A percentile compares a stretch with the other conserved stretches of the same genome.
Evolutionary conservation across 148 eudicot genomes (phyloP).

Genomic region (Beta vulgaris): DNA sequence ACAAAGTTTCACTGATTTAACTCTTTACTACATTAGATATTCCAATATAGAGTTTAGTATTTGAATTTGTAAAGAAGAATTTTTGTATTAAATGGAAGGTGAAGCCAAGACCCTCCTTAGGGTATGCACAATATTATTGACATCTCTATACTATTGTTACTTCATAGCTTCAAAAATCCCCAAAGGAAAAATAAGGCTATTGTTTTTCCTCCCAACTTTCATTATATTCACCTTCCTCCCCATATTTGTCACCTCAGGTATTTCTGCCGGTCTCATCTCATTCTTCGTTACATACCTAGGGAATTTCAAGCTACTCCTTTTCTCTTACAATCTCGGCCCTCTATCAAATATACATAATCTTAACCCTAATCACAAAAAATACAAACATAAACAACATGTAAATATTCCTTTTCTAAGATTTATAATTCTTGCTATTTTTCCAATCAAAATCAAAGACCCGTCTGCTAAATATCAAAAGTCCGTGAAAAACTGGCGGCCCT

Average conservation of each 20-base stretch:
- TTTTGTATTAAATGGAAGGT: conserved; percentile 23
- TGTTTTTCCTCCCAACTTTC: conserved; percentile 34
- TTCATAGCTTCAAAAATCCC: conserved; percentile 26
- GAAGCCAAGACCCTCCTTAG: conserved; percentile 32
- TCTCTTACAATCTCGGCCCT: conserved; percentile 25
- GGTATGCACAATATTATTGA: conserved; percentile 34
- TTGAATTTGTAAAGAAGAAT: no score
- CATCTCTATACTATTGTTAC: conserved; percentile 36
- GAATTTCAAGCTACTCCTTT: conserved; percentile 44
- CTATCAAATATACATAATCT: background rate
- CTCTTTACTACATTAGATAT: no score
- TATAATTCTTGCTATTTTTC: conserved; percentile 10
- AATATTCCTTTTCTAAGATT: conserved; percentile 17
- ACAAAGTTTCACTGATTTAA: no score
- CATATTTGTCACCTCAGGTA: conserved; percentile 27
- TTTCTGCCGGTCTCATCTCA: conserved; percentile 16
- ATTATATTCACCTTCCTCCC: conserved; percentile 37
- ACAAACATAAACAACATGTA: background rate
- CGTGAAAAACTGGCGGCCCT: conserved; percentile 21
- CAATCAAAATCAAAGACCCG: conserved; percentile 22
- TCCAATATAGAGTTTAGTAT: no score
- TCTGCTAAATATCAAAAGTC: background rate
- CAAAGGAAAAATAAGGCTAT: conserved; percentile 28
- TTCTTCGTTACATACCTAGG: conserved; percentile 44
- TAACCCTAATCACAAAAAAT: background rate